Evolutionary conservation across 2,329 filamentous ascomycete species (phyloP), one percentile per base, ranked within the genome.

Genomic region (Mycosphaerella sp.): DNA sequence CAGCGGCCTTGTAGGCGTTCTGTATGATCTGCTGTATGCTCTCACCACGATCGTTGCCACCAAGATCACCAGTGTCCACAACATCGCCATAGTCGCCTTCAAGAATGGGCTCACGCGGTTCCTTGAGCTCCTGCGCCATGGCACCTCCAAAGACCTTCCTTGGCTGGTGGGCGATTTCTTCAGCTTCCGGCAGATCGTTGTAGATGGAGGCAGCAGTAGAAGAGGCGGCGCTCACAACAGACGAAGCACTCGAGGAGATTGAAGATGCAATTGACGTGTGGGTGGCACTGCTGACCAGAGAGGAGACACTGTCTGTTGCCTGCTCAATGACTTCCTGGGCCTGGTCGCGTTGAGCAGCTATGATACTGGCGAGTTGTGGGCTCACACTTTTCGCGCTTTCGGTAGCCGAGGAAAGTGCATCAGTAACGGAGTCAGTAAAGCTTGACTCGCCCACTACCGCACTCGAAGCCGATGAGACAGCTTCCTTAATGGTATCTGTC

Each of bases 71-170:
- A 29, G 55, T 58, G 34, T 66, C 64, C 29, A 74, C 72, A 21
- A 69, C 56, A 10, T 75, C 71, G 29, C 40, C 48, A 34, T 51
- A 51, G 10, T 76, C 69, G 56, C 56, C 58, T 54, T 81, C 78
- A 44, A 81, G 66, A 34, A 79, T 70, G 21, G 75, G 72, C 51
- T 73, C 69, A 36, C 72, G 73, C 4, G 73, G 74, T 51, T 75
- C 72, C 10, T 75, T 73, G 45, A 80, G 66, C 38, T 73, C 67
- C 62, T 80, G 74, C 44, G 79, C 76, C 69, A 78, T 75, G 51
- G 77, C 76, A 64, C 80, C 74, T 63, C 76, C 77, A 63, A 76
- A 80, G 31, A 81, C 76, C 64, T 79, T 80, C 60, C 59, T 63
- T 7, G 62, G 60, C 1, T 58, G 62, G 34, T 41, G 29, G 6